Evolutionary conservation across 2,329 filamentous ascomycete species (phyloP).

Genomic region (Verticillium zaregamsianum): DNA sequence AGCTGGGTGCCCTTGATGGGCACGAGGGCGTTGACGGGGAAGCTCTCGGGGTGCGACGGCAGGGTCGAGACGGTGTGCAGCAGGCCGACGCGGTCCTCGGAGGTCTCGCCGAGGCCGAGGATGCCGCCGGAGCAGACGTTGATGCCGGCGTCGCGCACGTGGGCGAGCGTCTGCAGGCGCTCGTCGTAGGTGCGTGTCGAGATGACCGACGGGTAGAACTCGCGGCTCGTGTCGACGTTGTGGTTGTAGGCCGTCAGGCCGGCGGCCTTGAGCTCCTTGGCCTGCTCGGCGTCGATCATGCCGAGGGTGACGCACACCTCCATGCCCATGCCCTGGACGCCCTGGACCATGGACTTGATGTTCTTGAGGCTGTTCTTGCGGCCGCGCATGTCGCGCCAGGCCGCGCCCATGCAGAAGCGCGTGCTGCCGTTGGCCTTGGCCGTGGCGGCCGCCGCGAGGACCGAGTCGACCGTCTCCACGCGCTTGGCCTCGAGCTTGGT

Average conservation of each 20-base stretch:
- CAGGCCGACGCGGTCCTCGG: constrained; percentile 75
- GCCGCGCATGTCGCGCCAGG: constrained; percentile 91
- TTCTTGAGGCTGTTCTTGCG: constrained; percentile 80
- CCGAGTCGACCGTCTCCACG: constrained; percentile 73
- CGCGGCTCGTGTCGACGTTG: constrained; percentile 85
- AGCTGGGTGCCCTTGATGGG: constrained; percentile 88
- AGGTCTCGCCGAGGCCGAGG: constrained; percentile 75
- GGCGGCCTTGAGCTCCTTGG: constrained; percentile 75
- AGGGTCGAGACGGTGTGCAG: constrained; percentile 79
- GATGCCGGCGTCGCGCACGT: constrained; percentile 82
- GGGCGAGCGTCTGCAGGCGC: constrained; percentile 70
- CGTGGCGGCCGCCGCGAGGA: constrained; percentile 70
- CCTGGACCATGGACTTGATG: constrained; percentile 80
- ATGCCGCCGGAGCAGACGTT: constrained; percentile 91
- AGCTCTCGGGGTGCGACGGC: constrained; percentile 80
- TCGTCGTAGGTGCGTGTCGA: constrained; percentile 85
- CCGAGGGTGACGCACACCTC: constrained; percentile 91
- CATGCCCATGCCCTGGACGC: constrained; percentile 78
- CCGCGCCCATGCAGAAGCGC: constrained; percentile 92
- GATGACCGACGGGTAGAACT: constrained; percentile 85
- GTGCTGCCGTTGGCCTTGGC: constrained; percentile 83
- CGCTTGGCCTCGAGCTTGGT: constrained; percentile 77
- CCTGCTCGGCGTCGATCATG: constrained; percentile 82
- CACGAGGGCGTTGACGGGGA: constrained; percentile 87
- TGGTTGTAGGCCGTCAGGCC: constrained; percentile 92